These are phyloP conservation scores for Aspergillus novofumigatus DNA, from an alignment of 2,329 filamentous ascomycete species.

Conservation along the genomic window DNA sequence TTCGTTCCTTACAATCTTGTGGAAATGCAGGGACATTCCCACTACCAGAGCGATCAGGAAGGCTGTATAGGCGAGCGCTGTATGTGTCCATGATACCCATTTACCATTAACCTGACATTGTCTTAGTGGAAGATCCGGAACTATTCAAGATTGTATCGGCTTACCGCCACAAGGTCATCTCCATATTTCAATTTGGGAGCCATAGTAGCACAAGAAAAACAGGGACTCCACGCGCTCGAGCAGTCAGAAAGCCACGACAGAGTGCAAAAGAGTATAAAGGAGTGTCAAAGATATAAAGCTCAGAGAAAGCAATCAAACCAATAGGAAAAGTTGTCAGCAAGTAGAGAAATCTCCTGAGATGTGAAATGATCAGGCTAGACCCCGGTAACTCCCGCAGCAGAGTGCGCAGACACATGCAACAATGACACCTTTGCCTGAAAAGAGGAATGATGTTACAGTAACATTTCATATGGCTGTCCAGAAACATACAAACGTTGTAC, in stretches of 20 bases:
- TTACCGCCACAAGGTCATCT: constrained; percentile 58
- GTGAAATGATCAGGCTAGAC: constrained; percentile 14
- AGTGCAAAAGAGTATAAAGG: constrained; percentile 15
- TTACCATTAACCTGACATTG: constrained; percentile 66
- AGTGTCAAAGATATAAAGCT: constrained; percentile 15
- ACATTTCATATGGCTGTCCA: too few relatives aligned
- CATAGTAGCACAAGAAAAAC: constrained; percentile 43
- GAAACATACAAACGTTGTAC: too few relatives aligned
- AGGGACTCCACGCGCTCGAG: constrained; percentile 11
- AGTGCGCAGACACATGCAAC: constrained; percentile 1
- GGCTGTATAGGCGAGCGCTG: constrained; percentile 71
- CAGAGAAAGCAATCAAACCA: constrained; percentile 12
- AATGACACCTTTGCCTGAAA: too few relatives aligned
- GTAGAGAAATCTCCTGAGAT: constrained; percentile 25
- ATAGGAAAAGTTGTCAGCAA: constrained; percentile 13
- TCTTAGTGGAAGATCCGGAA: constrained; percentile 23
- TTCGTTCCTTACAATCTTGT: constrained; percentile 97
- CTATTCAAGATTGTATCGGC: constrained; percentile 21
- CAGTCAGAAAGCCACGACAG: constrained; percentile 11
- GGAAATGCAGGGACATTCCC: constrained; percentile 78
- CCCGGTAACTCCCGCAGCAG: constrained; percentile 16
- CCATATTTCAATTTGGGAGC: constrained; percentile 60
- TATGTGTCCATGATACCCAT: constrained; percentile 90
- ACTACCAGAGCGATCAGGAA: constrained; percentile 83
- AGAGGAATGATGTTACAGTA: too few relatives aligned